Percentiles rank a stretch among this genome's conserved stretches.
phyloP scores from a whole-genome alignment of 164 flowering plant species.

The Nelumbo lutea region DNA sequence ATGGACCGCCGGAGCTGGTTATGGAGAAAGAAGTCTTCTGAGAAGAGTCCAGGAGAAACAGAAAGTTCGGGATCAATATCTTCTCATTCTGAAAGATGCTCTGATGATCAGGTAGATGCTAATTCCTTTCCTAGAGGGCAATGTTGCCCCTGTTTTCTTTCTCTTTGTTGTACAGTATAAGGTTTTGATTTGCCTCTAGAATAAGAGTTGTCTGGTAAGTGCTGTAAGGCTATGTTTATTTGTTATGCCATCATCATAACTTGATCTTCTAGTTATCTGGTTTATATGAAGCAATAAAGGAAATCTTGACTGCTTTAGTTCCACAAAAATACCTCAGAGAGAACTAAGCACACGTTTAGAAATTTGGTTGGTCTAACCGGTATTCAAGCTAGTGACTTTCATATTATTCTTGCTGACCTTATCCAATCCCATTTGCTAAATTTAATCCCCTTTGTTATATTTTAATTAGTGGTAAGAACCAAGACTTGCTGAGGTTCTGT shows the following conservation, averaged over 20 bases:
- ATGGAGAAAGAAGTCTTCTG: slow-evolving; percentile 50
- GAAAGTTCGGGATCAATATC: slow-evolving; percentile 56
- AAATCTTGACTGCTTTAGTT: background rate
- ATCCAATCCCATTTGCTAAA: no score
- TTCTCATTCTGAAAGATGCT: slow-evolving; percentile 50
- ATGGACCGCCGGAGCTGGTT: slow-evolving; percentile 58
- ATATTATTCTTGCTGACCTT: background rate
- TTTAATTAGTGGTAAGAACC: no score
- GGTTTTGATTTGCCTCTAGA: background rate
- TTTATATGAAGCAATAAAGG: no score
- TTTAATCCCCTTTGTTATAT: no score
- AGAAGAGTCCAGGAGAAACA: slow-evolving; percentile 51
- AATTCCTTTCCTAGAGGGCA: background rate
- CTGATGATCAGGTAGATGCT: slow-evolving; percentile 49
- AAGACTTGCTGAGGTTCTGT: no score
- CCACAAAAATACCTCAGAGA: background rate
- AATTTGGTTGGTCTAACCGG: no score
- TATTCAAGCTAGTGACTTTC: background rate
- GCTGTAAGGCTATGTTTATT: no score
- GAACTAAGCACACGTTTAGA: background rate
- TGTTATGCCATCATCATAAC: no score
- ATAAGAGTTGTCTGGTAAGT: no score
- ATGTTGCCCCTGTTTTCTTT: background rate
- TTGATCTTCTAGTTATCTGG: no score
- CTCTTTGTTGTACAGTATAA: background rate